phyloP scores from a whole-genome alignment of 176 grass and related monocot species.

The Stipa capillata region DNA sequence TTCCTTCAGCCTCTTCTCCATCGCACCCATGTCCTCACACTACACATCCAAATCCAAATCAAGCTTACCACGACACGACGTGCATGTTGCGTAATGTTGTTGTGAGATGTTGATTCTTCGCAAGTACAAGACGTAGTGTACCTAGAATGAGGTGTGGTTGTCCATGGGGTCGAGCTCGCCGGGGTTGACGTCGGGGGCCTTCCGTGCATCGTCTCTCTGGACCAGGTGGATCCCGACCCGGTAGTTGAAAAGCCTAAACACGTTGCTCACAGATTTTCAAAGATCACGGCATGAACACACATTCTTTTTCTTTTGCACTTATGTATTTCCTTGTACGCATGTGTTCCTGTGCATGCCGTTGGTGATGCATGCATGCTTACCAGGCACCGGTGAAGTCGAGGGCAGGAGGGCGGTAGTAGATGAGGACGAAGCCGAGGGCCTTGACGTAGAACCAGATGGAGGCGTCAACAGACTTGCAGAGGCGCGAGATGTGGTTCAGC shows the following conservation, averaged over 20 bases:
- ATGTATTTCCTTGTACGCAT: no score
- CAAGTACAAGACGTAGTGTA: no score
- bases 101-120: not conserved
- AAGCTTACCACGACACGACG: no score
- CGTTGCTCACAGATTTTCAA: not conserved
- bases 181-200: conserved; percentile 16
- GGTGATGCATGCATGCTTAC: no score
- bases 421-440: no score
- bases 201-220: conserved; percentile 26
- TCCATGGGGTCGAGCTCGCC: conserved; percentile 19
- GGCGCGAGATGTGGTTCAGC: conserved; percentile 66
- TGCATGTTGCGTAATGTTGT: no score
- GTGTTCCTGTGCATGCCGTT: no score
- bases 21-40: conserved; percentile 43
- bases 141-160: conserved; percentile 60
- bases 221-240: conserved; percentile 56
- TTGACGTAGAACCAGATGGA: no score
- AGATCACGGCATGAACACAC: no score
- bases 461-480: no score
- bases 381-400: conserved; percentile 59
- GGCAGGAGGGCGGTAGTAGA: conserved; percentile 41
- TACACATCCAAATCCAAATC: not conserved
- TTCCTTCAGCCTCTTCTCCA: conserved; percentile 51
- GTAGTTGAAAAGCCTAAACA: conserved; percentile 58
- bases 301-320: no score